These are phyloP conservation scores for Diaporthe citriasiana DNA, from an alignment of 2,329 filamentous ascomycete genomes.

Conservation along the genomic window DNA sequence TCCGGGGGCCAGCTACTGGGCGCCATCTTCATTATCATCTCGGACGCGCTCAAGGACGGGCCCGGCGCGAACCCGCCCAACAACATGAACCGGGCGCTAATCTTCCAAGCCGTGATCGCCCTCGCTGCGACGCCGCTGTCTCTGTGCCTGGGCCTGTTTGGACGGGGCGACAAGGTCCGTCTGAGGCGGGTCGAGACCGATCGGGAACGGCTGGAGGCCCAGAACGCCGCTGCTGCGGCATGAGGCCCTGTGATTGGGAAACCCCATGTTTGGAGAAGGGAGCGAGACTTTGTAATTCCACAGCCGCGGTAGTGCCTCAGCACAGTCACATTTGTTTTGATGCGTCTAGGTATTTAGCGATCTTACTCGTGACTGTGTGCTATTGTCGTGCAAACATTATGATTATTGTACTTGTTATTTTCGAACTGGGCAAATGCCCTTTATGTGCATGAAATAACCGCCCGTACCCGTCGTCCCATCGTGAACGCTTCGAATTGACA, in stretches of 20 bases:
- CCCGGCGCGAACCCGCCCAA: conserved; percentile 68
- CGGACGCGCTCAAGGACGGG: conserved; percentile 78
- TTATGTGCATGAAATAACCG: background rate
- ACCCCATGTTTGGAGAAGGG: background rate
- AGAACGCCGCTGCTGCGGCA: conserved; percentile 40
- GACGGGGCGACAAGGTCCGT: conserved; percentile 65
- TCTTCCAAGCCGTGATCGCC: conserved; percentile 84
- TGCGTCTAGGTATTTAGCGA: background rate
- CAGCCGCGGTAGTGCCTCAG: background rate
- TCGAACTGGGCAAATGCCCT: background rate
- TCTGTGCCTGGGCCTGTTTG: conserved; percentile 78
- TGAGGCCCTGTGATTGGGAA: conserved; percentile 43
- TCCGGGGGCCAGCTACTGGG: conserved; percentile 87
- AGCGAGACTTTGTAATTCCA: background rate
- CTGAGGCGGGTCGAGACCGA: conserved; percentile 66
- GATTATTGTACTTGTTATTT: conserved; percentile 7
- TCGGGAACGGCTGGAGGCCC: conserved; percentile 29
- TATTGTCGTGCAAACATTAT: conserved; percentile 10
- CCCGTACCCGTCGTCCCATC: background rate
- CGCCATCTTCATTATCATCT: conserved; percentile 85
- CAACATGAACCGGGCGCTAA: conserved; percentile 81
- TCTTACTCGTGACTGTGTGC: background rate
- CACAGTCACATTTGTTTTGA: background rate
- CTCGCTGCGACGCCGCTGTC: conserved; percentile 76
- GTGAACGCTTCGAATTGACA: background rate